Evolutionary conservation across 148 eudicot genomes (phyloP), one percentile per base, ranked within the genome.

Genomic region (Selenicereus undatus): DNA sequence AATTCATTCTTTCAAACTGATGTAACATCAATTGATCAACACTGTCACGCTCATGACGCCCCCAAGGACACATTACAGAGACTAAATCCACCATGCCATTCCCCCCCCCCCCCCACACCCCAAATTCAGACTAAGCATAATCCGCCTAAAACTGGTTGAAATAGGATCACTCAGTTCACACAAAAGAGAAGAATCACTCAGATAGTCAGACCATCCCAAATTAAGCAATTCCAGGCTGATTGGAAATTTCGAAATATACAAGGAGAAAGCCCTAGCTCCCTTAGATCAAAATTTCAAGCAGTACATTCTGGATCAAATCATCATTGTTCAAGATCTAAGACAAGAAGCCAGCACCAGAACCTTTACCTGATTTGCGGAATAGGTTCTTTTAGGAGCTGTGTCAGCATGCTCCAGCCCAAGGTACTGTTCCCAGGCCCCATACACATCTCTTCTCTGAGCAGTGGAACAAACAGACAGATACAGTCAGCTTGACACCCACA

Each of bases 371-470:
- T 89, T 91, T 50, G 92, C 87, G 3, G 89, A 82, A 85, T 89
- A 87, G 30, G 91, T 82, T 85, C 93, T 88, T 84, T 90, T 94
- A 22, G 98, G 97, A 84, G 95, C 81, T 86, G 85, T 90, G 85
- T 94, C 97, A 78, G 95, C 76, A 83, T 94, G 98, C 79, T 94
- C 98, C 85, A 94, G 75, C 56, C 98, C 98, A 80, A 94, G 93
- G 86, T 94, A 94, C 81, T 93, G 97, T 83, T 94, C 98, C 98
- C 97, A 94, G 81, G 94, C 97, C 82, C 97, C 97, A 88, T 94
- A 93, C 64, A 93, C 95, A 85, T 94, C 98, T 83, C 97, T 87
- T 86, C 88, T 92, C 98, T 94, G 88, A 51, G 24, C 3, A 39
- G 36, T 50, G 26, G 12, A 39, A 43, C 48, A 80, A 70, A 27